Percentiles rank a stretch among this genome's conserved stretches.
Conservation (phyloP, 202 grass and related monocot genomes). For the Carex arenaria region DNA sequence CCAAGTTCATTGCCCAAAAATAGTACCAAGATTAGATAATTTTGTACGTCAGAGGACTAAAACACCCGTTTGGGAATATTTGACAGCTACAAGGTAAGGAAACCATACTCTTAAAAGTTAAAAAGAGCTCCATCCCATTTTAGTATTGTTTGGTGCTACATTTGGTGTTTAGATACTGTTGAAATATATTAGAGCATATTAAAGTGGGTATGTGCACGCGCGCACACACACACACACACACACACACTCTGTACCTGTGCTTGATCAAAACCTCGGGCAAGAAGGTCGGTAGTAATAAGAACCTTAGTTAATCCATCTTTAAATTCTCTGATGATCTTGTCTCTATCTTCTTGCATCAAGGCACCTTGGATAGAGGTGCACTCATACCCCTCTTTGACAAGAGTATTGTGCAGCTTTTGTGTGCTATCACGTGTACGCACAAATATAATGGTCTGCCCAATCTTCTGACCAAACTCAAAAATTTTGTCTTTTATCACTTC, state of each 20-base stretch:
- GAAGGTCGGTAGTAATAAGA: slow-evolving; percentile 91
- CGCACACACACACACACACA: neutral
- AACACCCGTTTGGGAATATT: neutral
- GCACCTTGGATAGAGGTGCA: slow-evolving; percentile 94
- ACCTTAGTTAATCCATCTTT: slow-evolving; percentile 93
- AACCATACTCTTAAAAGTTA: neutral
- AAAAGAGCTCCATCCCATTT: neutral
- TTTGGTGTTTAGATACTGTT: neutral
- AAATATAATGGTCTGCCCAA: slow-evolving; percentile 99
- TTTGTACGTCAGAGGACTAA: neutral
- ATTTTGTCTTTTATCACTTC: slow-evolving; percentile 89
- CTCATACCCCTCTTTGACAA: slow-evolving; percentile 77
- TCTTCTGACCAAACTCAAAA: slow-evolving; percentile 91
- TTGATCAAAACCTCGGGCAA: slow-evolving; percentile 96
- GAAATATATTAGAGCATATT: neutral
- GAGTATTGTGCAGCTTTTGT: slow-evolving; percentile 51
- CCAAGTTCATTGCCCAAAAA: neutral
- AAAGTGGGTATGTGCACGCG: neutral
- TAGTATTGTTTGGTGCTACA: neutral
- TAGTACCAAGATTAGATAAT: neutral
- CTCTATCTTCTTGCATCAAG: slow-evolving; percentile 73
- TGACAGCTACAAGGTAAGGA: neutral
- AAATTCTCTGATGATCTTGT: slow-evolving; percentile 90
- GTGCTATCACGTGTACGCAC: slow-evolving; percentile 72
- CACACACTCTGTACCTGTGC: slow-evolving; percentile 56